Evolutionary conservation across 768 basidiomycete species (phyloP).

Genomic region (Rhizopogon salebrosus): DNA sequence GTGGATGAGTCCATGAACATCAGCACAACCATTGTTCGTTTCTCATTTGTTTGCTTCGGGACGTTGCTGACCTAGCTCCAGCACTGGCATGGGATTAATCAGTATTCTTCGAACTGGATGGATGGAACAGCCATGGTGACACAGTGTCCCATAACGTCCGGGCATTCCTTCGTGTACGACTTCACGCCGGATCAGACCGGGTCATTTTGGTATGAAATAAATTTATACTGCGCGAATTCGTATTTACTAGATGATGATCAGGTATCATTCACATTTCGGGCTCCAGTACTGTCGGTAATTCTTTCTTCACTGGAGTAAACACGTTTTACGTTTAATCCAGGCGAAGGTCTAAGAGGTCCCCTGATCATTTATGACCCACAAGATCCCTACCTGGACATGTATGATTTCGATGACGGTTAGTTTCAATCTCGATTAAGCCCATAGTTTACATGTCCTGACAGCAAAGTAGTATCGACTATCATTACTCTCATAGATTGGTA

Average conservation of each 20-base stretch:
- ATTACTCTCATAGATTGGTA: constrained; percentile 26
- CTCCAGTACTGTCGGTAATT: constrained; percentile 34
- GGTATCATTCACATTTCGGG: constrained; percentile 33
- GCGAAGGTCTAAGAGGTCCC: constrained; percentile 19
- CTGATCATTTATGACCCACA: constrained; percentile 35
- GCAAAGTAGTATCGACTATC: constrained; percentile 25
- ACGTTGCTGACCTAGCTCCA: neutral
- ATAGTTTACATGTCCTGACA: neutral
- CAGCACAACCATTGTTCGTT: constrained; percentile 31
- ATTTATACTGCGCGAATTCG: neutral
- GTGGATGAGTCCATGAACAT: constrained; percentile 30
- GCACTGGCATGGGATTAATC: constrained; percentile 32
- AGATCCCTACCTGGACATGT: constrained; percentile 17
- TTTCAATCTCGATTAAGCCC: neutral
- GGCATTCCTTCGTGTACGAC: constrained; percentile 32
- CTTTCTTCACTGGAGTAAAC: neutral
- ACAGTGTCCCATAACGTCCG: constrained; percentile 34
- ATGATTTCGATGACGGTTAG: constrained; percentile 30
- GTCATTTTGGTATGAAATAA: constrained; percentile 35
- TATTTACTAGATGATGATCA: neutral
- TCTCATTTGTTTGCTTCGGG: neutral
- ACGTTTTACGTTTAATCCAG: neutral
- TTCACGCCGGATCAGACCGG: constrained; percentile 23
- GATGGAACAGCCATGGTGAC: constrained; percentile 40
- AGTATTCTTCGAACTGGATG: constrained; percentile 31